Base-by-base conservation (phyloP, 768 basidiomycete species). In the Wakefieldia striispora region DNA sequence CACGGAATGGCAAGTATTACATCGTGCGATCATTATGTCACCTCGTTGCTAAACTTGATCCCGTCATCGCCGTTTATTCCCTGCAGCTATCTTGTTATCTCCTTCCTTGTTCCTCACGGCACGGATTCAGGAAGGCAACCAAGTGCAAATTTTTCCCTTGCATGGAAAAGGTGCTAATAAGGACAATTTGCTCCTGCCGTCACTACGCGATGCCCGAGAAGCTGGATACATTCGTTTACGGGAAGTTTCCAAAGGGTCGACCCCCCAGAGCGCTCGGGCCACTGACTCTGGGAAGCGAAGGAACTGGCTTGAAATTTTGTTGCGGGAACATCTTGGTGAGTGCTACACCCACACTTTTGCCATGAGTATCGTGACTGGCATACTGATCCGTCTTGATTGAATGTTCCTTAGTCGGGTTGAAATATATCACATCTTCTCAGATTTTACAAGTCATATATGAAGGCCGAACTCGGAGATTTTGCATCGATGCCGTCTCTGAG, bases 271-370 rank as follows among this genome's bases (percentile, higher is more conserved):
- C 14, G 50, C 57, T 33, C 64, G 51, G 50, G 50, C 60, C 1
- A 55, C 45, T 37, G 52, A 50, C 10, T 54, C 64, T 14, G 66
- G 60, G 27, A 78, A 78, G 57, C 70, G 70, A 40, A 70, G 72
- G 48, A 80, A 88, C 61, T 92, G 90, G 90, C 76, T 92, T 10
- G 62, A 68, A 35, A 70, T 91, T 10, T 68, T 84, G 19, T 63
- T 88, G 46, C 79, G 82, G 48, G 90, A 92, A 69, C 61, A 74
- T 35, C 72, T 92, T 45, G 83, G 90, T 89, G 50, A 40, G 80
- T 64, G 8, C 35, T 37, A 14, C 19, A 29, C 19, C 19, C 26
- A 33, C 6, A 11, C 19, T 46, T 4, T 27, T 37, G 31, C 27
- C 31, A 4, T n/a, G n/a, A 10, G 19, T 26, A 6, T 20, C 34